phyloP scores from a whole-genome alignment of 208 protist species.

The Sergeia podlipaevii region DNA sequence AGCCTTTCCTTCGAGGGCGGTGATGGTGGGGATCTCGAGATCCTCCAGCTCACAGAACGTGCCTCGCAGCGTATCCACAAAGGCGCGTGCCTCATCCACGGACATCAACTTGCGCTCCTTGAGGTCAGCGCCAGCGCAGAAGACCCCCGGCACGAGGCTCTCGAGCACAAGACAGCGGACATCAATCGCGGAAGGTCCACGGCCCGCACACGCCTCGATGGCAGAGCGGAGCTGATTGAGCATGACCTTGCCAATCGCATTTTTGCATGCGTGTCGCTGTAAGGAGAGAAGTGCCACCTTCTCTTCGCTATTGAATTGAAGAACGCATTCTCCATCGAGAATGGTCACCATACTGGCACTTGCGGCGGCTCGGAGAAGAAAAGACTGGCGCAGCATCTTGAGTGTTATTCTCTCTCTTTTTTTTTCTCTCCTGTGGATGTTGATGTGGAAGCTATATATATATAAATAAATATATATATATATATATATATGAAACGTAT shows the following conservation, averaged over 20 bases:
- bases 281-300: conserved; percentile 43
- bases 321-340: conserved; percentile 31
- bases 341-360: neutral
- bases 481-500: too few species aligned
- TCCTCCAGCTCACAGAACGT: conserved; percentile 76
- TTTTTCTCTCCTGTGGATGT: too few species aligned
- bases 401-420: too few species aligned
- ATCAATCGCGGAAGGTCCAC: conserved; percentile 3
- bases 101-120: conserved; percentile 68
- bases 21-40: conserved; percentile 77
- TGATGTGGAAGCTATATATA: too few species aligned
- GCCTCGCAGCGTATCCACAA: conserved; percentile 61
- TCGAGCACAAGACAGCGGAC: conserved; percentile 62
- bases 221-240: conserved; percentile 35
- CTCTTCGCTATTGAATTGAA: conserved; percentile 18
- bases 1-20: conserved; percentile 82
- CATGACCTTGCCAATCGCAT: conserved; percentile 48
- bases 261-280: conserved; percentile 47
- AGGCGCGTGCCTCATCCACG: conserved; percentile 47
- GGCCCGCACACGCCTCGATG: conserved; percentile 35
- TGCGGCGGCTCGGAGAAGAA: neutral
- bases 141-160: conserved; percentile 63
- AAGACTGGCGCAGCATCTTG: conserved; percentile 9
- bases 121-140: conserved; percentile 78
- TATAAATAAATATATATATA: too few species aligned